These are phyloP conservation scores for Volvox reticuliferus DNA, from an alignment of 139 green algal genomes.

Conservation along the genomic window DNA sequence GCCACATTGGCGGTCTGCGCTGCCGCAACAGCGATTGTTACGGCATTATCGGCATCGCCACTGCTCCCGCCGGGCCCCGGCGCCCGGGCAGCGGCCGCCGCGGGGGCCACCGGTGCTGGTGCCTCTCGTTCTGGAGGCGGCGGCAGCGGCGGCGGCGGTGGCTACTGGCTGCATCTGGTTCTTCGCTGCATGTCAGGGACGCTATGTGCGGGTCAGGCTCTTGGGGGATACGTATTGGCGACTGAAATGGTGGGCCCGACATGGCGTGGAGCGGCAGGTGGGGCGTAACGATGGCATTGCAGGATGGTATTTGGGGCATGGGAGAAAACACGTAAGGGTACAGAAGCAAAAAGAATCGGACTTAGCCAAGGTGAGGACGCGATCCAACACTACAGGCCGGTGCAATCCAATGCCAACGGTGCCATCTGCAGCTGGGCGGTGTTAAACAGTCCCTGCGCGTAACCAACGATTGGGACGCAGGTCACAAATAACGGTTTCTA, in stretches of 20 bases:
- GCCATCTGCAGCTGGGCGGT: too few relatives aligned
- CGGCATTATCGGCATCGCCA: conserved; percentile 5
- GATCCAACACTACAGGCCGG: too few relatives aligned
- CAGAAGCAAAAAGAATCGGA: too few relatives aligned
- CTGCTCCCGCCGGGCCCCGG: background rate
- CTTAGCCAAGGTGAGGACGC: too few relatives aligned
- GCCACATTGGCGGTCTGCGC: background rate
- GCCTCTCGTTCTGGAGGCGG: background rate
- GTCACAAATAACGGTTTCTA: too few relatives aligned
- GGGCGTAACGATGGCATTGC: background rate
- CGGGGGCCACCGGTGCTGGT: background rate
- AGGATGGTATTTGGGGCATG: too few relatives aligned
- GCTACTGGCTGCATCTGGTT: conserved; percentile 16
- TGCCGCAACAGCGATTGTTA: background rate
- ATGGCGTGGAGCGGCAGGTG: conserved; percentile 44
- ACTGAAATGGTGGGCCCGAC: conserved; percentile 41
- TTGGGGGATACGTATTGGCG: conserved; percentile 37
- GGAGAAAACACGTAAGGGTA: too few relatives aligned
- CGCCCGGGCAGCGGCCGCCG: background rate
- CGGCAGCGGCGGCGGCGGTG: background rate
- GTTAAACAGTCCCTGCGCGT: too few relatives aligned
- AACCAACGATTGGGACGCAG: too few relatives aligned
- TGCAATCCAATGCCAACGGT: too few relatives aligned
- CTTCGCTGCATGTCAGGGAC: background rate
- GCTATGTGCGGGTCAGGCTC: conserved; percentile 21